phyloP scores from a whole-genome alignment of 257 asterid genomes.

The Lycium barbarum region DNA sequence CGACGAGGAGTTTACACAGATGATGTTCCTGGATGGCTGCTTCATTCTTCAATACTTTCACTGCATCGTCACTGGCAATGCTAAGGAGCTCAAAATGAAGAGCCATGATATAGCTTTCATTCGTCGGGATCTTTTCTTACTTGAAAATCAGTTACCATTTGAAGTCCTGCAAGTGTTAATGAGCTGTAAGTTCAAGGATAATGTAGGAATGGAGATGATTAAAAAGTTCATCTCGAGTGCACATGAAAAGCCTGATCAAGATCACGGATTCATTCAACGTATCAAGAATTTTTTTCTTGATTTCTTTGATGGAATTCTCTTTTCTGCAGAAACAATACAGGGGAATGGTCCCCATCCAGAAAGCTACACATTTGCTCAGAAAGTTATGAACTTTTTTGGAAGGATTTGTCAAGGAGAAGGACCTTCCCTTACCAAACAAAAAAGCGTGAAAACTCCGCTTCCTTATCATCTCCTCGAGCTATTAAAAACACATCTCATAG shows the following conservation, averaged over 20 bases:
- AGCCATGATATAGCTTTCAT: not conserved
- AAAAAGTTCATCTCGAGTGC: not conserved
- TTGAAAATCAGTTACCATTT: slow-evolving; percentile 32
- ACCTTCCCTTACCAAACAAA: not conserved
- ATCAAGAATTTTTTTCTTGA: not conserved
- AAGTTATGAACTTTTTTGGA: too few relatives aligned
- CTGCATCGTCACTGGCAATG: not conserved
- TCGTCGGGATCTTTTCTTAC: slow-evolving; percentile 21
- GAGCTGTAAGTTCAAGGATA: not conserved
- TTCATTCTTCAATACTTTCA: slow-evolving; percentile 12
- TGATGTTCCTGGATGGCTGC: slow-evolving; percentile 35
- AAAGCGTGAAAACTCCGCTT: not conserved
- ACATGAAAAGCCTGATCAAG: not conserved
- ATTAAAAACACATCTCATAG: not conserved
- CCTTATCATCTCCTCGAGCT: slow-evolving; percentile 16
- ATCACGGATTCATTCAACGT: not conserved
- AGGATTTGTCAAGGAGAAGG: not conserved
- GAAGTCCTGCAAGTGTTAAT: slow-evolving; percentile 6
- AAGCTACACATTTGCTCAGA: too few relatives aligned
- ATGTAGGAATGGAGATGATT: not conserved
- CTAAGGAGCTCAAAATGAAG: not conserved
- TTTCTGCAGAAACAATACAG: too few relatives aligned
- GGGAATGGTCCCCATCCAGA: too few relatives aligned
- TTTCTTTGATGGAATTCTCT: too few relatives aligned
- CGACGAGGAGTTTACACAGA: not conserved